Conservation (phyloP, 164 flowering plant species). For the Euptelea pleiosperma region DNA sequence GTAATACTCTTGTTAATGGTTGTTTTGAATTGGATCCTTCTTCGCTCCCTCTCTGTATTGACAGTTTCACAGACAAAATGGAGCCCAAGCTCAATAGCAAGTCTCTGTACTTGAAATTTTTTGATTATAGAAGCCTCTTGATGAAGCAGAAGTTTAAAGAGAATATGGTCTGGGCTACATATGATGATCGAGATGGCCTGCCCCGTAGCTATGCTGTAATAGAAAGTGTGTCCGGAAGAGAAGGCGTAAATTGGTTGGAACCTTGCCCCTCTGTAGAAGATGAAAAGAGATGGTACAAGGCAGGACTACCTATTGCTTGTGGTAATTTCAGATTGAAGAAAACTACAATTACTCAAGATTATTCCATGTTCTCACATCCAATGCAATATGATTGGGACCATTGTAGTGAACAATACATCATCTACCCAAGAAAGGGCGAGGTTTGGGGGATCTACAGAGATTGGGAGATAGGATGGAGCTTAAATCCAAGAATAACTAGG, state of each 20-base stretch:
- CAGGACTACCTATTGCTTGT: slow-evolving; percentile 1
- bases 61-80: not conserved
- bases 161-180: slow-evolving; percentile 5
- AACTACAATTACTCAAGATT: not conserved
- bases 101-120: not conserved
- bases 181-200: not conserved
- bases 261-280: slow-evolving; percentile 1
- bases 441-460: slow-evolving; percentile 10
- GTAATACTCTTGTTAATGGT: not conserved
- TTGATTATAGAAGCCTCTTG: not conserved
- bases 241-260: slow-evolving; percentile 1
- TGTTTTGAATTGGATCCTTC: slow-evolving; percentile 7
- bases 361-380: slow-evolving; percentile 5
- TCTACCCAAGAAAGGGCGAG: slow-evolving; percentile 8
- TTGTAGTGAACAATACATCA: not conserved
- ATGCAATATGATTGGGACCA: not conserved
- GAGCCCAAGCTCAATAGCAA: not conserved
- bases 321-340: slow-evolving; percentile 6
- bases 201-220: slow-evolving; percentile 1
- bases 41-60: not conserved
- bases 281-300: slow-evolving; percentile 9
- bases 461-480: slow-evolving; percentile 6
- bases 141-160: not conserved
- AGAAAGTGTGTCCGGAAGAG: not conserved
- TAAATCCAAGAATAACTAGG: not conserved